Evolutionary conservation across 495 filamentous ascomycete genomes (phyloP).

Genomic region (Aspergillus baeticus): DNA sequence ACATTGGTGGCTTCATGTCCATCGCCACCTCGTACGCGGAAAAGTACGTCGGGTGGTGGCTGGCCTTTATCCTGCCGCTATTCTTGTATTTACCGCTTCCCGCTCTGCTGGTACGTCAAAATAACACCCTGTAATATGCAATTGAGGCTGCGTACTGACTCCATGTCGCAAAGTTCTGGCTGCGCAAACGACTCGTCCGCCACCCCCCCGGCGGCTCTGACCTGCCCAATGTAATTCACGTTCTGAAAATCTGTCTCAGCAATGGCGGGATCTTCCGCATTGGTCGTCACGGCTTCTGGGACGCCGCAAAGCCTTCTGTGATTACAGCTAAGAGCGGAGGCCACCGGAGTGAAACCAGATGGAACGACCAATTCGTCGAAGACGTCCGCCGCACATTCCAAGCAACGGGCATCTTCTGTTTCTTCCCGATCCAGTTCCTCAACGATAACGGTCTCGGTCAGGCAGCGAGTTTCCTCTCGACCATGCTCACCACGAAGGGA

Average conservation of each 20-base stretch:
- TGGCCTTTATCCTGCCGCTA: conserved; percentile 31
- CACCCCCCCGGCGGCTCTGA: conserved; percentile 28
- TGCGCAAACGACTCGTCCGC: background rate
- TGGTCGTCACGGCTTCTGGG: conserved; percentile 59
- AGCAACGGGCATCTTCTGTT: conserved; percentile 56
- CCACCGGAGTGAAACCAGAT: conserved; percentile 22
- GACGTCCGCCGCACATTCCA: conserved; percentile 41
- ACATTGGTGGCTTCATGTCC: conserved; percentile 38
- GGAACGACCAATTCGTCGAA: conserved; percentile 49
- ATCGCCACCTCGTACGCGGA: conserved; percentile 39
- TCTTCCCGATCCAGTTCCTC: conserved; percentile 50
- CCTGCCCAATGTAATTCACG: conserved; percentile 1
- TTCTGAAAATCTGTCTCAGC: background rate
- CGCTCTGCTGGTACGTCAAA: conserved; percentile 45
- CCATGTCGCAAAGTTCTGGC: no score
- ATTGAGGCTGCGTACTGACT: no score
- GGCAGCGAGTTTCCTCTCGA: conserved; percentile 50
- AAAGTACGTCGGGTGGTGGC: conserved; percentile 42
- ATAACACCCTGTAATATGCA: no score
- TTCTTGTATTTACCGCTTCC: conserved; percentile 57
- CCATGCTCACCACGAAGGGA: conserved; percentile 63
- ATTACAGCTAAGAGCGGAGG: conserved; percentile 51
- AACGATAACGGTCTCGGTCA: conserved; percentile 51
- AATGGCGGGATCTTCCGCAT: conserved; percentile 47
- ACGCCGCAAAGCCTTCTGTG: conserved; percentile 61